Evolutionary conservation across 148 eudicot genomes (phyloP), one percentile per base, ranked within the genome.

Genomic region (Vaccinium corymbosum): DNA sequence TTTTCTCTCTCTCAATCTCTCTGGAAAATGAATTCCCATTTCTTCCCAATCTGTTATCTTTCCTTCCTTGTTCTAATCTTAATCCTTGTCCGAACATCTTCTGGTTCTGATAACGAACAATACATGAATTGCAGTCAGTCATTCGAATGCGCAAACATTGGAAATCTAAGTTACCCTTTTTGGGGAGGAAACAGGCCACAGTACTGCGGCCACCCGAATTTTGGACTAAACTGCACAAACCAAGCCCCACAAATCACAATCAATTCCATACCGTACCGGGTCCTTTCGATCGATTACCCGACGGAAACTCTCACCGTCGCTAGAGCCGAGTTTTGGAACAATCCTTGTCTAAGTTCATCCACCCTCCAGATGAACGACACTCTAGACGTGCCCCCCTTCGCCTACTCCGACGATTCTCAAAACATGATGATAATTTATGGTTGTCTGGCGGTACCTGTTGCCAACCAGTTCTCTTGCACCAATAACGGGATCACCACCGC

Each of bases 181-280:
- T 91, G 83, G 62, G 91, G 91, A 55, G 76, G 72, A 1, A 57
- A 2, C 48, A 86, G 90, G 55, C 89, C 92, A 4, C 81, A 53
- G 3, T 84, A 78, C 42, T 93, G 94, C 59, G 94, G 98, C 11
- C 81, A 88, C 76, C 92, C 93, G 0, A 89, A 90, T 48, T 92
- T 92, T 78, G 4, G 70, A 71, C 85, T 93, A 10, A 25, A 78
- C 46, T 93, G 98, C 90, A 62, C 79, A 46, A 22, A 20, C 4
- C 29, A 42, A 2, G 48, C 42, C 51, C 87, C 92, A 8, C 3
- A 32, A 12, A 83, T 93, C 50, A 80, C 49, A 17, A 83, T 88
- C 29, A 20, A 81, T 7, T 80, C 90, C 3, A 74, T 72, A 51
- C 22, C 2, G 3, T 91, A 83, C 79, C 82, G 87, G 22, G 90